Evolutionary conservation across 495 filamentous ascomycete genomes (phyloP), one percentile per base, ranked within the genome.

Genomic region (Penicillium macrosclerotiorum): DNA sequence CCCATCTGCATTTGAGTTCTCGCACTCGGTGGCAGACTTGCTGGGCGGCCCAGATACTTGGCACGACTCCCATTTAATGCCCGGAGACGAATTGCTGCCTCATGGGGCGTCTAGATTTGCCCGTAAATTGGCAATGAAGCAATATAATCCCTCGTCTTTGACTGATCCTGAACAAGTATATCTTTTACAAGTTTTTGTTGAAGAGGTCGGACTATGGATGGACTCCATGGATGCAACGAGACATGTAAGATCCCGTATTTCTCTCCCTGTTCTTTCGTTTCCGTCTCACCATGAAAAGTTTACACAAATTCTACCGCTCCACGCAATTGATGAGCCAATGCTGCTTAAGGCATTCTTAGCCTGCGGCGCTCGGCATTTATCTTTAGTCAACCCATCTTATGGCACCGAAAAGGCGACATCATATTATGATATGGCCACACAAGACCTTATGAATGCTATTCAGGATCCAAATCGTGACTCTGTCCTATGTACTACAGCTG

Each of bases 201-300:
- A 95, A 56, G 87, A 96, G 52, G 86, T 98, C 12, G 90, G 88
- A 3, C 65, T 88, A 13, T 95, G 92, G 88, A 93, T 98, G 89
- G 93, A 97, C 63, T 87, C 82, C 36, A 80, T 96, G 72, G 88
- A 96, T 70, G 77, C 79, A 22, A 75, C 80, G 58, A 94, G 95
- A 72, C 88, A 96, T 68, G 83, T 86, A 69, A 55, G 79, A 67
- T 11, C 13, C 31, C 7, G 0, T 13, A 13, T 8, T 16, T 6
- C 20, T 23, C 20, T 38, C 12, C 5, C 36, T 9, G n/a, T 18
- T 13, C 9, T 4, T 6, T n/a, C 13, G 3, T 14, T 14, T 31
- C 3, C 1, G 17, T 42, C 51, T 68, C 45, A 60, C 29, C 37
- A 31, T 12, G 27, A 17, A 2, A 39, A 86, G 77, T 98, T 97